Conservation (phyloP, 805 yeast species). For the Zygotorulaspora chibaensis region DNA sequence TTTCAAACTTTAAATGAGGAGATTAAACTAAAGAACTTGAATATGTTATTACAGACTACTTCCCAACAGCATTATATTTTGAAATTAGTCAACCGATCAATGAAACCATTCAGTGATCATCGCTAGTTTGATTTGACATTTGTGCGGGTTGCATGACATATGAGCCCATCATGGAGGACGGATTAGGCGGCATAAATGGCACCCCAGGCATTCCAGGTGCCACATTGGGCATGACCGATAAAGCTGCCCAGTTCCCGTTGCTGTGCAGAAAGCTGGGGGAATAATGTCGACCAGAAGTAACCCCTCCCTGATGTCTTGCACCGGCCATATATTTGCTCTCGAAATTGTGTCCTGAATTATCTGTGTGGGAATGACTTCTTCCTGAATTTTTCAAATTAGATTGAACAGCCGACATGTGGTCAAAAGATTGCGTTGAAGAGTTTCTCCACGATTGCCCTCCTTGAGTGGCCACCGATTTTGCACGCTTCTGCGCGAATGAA, state of each 20-base stretch:
- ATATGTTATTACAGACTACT: too few species aligned
- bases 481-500: slow-evolving; percentile 61
- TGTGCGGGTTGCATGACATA: slow-evolving; percentile 1
- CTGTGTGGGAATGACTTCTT: slow-evolving; percentile 5
- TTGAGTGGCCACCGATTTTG: slow-evolving; percentile 11
- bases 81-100: too few species aligned
- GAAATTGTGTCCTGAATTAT: slow-evolving; percentile 13
- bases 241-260: slow-evolving; percentile 6
- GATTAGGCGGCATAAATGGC: slow-evolving; percentile 5
- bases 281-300: slow-evolving; percentile 1
- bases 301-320: slow-evolving; percentile 25
- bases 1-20: too few species aligned
- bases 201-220: slow-evolving; percentile 5
- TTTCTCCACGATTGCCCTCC: slow-evolving; percentile 2
- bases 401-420: not conserved
- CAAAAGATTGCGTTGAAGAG: not conserved
- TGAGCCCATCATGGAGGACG: not conserved
- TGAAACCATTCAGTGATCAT: not conserved
- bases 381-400: not conserved
- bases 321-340: slow-evolving; percentile 29
- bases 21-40: too few species aligned
- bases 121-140: not conserved
- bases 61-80: too few species aligned
- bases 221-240: slow-evolving; percentile 8
- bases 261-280: slow-evolving; percentile 6